These are phyloP conservation scores for Aspergillus novofumigatus DNA, from an alignment of 2,329 filamentous ascomycete genomes.

Conservation along the genomic window DNA sequence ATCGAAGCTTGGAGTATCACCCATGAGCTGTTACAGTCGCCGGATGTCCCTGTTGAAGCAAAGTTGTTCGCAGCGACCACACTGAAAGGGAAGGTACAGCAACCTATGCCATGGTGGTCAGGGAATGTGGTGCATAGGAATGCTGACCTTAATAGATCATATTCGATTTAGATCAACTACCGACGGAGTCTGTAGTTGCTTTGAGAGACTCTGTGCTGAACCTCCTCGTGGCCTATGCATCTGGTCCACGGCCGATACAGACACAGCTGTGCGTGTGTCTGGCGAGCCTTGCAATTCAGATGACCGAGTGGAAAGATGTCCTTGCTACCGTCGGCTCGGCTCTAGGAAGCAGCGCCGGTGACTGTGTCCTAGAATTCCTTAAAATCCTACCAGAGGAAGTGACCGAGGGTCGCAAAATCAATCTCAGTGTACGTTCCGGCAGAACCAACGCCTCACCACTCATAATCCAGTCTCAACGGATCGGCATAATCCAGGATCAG, in stretches of 20 bases:
- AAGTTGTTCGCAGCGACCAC: constrained; percentile 96
- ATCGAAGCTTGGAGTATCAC: constrained; percentile 87
- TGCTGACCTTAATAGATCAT: constrained; percentile 65
- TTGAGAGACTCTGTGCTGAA: constrained; percentile 80
- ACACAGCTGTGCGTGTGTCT: constrained; percentile 93
- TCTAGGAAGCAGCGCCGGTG: constrained; percentile 66
- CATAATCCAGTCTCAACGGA: constrained; percentile 41
- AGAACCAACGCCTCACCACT: constrained; percentile 22
- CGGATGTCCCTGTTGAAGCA: constrained; percentile 71
- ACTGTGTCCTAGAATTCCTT: constrained; percentile 91
- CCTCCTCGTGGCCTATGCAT: constrained; percentile 74
- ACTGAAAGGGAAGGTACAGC: constrained; percentile 87
- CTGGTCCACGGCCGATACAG: constrained; percentile 76
- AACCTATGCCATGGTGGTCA: constrained; percentile 2
- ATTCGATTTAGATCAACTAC: constrained; percentile 89
- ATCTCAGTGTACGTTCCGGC: constrained; percentile 88
- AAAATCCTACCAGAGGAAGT: constrained; percentile 98
- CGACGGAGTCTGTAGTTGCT: constrained; percentile 66
- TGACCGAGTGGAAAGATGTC: constrained; percentile 93
- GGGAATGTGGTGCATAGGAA: neutral
- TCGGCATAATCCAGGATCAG: constrained; percentile 13
- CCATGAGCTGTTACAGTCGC: constrained; percentile 77
- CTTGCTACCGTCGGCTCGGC: constrained; percentile 74
- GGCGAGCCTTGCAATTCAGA: constrained; percentile 91
- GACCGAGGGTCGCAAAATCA: constrained; percentile 98